Percentiles rank a stretch among this genome's conserved stretches.
Conservation (phyloP, 2,329 filamentous ascomycete species). For the Aspergillus sp. region DNA sequence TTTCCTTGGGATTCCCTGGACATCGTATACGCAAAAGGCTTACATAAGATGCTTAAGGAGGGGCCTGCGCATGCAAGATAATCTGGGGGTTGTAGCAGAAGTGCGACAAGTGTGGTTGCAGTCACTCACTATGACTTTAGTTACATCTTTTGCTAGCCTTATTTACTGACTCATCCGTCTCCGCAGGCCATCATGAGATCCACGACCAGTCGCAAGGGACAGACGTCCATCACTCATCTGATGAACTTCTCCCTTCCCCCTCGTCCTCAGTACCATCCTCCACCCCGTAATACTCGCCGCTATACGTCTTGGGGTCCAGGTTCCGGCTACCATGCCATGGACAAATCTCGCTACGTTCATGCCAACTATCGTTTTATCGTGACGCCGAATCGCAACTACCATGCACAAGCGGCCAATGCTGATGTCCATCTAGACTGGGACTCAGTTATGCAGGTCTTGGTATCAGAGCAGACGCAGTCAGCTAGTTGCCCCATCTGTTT, state of each 20-base stretch:
- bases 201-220: conserved; percentile 74
- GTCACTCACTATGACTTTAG: background rate
- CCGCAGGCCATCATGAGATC: conserved; percentile 62
- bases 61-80: background rate
- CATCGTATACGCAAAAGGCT: background rate
- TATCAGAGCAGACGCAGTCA: conserved; percentile 83
- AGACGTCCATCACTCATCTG: conserved; percentile 95
- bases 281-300: conserved; percentile 64
- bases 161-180: conserved; percentile 20
- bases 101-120: background rate
- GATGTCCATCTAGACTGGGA: conserved; percentile 90
- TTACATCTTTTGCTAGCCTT: background rate
- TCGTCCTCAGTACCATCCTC: conserved; percentile 61
- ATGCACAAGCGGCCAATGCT: conserved; percentile 77
- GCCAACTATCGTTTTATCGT: conserved; percentile 98
- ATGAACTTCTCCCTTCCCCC: conserved; percentile 87
- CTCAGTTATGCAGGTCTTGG: conserved; percentile 86
- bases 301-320: conserved; percentile 81
- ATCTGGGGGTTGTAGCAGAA: background rate
- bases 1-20: background rate
- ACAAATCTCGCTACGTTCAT: conserved; percentile 91
- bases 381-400: conserved; percentile 76
- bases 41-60: background rate
- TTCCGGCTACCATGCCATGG: conserved; percentile 83
- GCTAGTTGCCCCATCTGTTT: conserved; percentile 94